Evolutionary conservation across 2,329 filamentous ascomycete species (phyloP).

Genomic region (Pseudogymnoascus sp.): DNA sequence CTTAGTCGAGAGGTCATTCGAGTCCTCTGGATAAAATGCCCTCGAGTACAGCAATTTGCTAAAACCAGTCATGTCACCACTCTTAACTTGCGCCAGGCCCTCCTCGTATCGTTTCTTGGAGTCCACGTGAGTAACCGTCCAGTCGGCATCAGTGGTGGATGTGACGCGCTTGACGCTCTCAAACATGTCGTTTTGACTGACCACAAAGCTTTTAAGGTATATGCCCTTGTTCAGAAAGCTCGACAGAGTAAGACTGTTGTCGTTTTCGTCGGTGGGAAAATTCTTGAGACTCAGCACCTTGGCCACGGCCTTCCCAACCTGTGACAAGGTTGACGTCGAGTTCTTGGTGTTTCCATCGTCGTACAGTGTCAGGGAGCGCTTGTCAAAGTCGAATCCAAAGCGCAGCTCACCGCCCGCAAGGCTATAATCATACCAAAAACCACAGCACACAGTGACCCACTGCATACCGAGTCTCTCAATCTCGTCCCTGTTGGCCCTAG

Average conservation of each 20-base stretch:
- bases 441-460: conserved; percentile 33
- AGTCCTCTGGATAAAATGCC: conserved; percentile 14
- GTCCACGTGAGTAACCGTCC: conserved; percentile 14
- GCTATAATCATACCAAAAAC: conserved; percentile 48
- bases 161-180: conserved; percentile 21
- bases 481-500: conserved; percentile 24
- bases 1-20: conserved; percentile 12
- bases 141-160: conserved; percentile 15
- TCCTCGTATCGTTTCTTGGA: conserved; percentile 11
- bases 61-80: conserved; percentile 12
- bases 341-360: conserved; percentile 42
- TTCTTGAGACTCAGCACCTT: conserved; percentile 33
- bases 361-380: conserved; percentile 36
- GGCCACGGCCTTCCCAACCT: conserved; percentile 47
- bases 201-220: conserved; percentile 36
- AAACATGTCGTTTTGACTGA: conserved; percentile 43
- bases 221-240: conserved; percentile 33
- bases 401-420: conserved; percentile 27
- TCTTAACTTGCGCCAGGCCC: conserved; percentile 12
- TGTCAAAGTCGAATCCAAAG: conserved; percentile 43
- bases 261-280: conserved; percentile 28
- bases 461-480: conserved; percentile 32
- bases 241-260: conserved; percentile 28
- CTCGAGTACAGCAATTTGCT: conserved; percentile 13
- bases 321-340: conserved; percentile 38